These are phyloP conservation scores for Vaccinium vitisidaea DNA, from an alignment of 148 eudicot genomes.

Conservation along the genomic window DNA sequence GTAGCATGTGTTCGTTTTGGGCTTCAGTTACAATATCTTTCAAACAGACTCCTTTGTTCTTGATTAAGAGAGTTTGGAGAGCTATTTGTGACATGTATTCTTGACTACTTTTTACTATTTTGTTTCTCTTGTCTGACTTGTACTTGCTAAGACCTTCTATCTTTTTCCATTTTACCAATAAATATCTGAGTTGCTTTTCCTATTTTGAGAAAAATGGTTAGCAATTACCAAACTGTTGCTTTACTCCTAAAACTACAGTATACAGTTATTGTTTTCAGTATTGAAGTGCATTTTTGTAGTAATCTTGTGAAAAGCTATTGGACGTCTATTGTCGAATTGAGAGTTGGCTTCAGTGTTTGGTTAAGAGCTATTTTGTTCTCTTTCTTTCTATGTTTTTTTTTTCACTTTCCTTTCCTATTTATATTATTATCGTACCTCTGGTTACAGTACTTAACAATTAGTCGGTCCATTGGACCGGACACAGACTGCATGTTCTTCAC, in stretches of 20 bases:
- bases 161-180: neutral
- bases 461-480: neutral
- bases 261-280: neutral
- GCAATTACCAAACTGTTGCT: neutral
- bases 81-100: neutral
- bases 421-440: neutral
- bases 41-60: neutral
- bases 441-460: neutral
- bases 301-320: slow-evolving; percentile 1
- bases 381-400: neutral
- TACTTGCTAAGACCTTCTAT: neutral
- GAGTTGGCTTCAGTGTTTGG: slow-evolving; percentile 6
- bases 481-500: too few relatives aligned
- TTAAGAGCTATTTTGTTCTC: neutral
- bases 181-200: neutral
- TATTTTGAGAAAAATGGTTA: neutral
- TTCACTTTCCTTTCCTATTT: neutral
- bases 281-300: neutral
- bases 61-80: neutral
- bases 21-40: neutral
- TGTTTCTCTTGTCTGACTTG: neutral
- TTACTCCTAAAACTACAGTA: neutral
- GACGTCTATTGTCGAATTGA: neutral
- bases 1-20: neutral
- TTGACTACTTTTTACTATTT: neutral